Base-by-base conservation (phyloP, 2,329 filamentous ascomycete genomes). In the Colletotrichum acutatum region DNA sequence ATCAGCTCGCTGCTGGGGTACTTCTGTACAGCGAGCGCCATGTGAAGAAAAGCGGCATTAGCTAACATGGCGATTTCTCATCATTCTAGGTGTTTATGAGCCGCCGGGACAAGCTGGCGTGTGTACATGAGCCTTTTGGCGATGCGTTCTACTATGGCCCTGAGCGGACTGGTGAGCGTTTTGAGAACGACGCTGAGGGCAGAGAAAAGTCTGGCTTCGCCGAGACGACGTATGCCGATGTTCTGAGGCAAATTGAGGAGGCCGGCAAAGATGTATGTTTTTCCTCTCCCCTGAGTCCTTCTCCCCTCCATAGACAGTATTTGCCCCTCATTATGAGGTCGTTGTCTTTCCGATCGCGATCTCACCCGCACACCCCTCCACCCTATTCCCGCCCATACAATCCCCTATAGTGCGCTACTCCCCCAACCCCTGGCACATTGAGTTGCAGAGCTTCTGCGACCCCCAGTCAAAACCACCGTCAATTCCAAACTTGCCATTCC, bases 101-200 rank as follows among this genome's bases (percentile, higher is more conserved):
- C 78, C 93, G 95, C 77, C 90, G 90, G 77, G 92, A 97, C 79
- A 91, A 88, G 66, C 89, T 98, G 72, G 88, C 92, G 78, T 97
- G 94, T 81, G 88, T 97, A 78, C 97, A 98, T 83, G 97, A 99
- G 85, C 97, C 97, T 5, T 98, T 98, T 83, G 96, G 96, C 66
- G 97, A 98, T 84, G 94, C 95, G 74, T 98, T 96, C 81, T 98
- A 98, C 86, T 98, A 93, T 80, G 96, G 97, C 65, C 95, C 96
- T 7, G 97, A 99, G 85, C 90, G 94, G 77, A 88, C 98, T 77
- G 92, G 93, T 79, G 86, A 90, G 65, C 91, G 97, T 78, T 99
- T 94, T 80, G 92, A 92, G 79, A 82, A 93, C 57, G 94, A 98
- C 76, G 83, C 83, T 64, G 83, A 83, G 53, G 82, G 83, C 42